These are phyloP conservation scores for Davidsoniella australis DNA, from an alignment of 2,329 filamentous ascomycete species.

Conservation along the genomic window DNA sequence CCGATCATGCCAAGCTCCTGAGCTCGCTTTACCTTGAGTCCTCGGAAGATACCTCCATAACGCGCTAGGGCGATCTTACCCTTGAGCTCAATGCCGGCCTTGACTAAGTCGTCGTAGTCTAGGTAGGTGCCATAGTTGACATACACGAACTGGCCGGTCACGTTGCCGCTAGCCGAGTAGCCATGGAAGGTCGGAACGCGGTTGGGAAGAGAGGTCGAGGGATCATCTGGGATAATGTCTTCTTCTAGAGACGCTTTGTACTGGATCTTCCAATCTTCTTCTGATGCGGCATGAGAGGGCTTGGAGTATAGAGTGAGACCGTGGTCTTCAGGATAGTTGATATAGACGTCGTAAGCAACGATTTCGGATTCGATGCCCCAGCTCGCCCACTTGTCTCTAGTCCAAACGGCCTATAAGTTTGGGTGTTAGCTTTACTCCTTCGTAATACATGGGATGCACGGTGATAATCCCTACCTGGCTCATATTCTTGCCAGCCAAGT, in stretches of 20 bases:
- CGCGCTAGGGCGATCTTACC: slow-evolving; percentile 79
- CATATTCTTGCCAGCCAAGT: slow-evolving; percentile 61
- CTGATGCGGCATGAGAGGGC: slow-evolving; percentile 19
- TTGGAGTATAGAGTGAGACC: slow-evolving; percentile 48
- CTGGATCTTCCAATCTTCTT: slow-evolving; percentile 38
- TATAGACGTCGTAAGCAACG: slow-evolving; percentile 55
- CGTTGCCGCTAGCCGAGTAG: slow-evolving; percentile 83
- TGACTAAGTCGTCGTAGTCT: slow-evolving; percentile 68
- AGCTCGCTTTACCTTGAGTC: slow-evolving; percentile 81
- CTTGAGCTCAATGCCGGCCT: slow-evolving; percentile 55
- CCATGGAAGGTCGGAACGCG: slow-evolving; percentile 85
- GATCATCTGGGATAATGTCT: slow-evolving; percentile 68
- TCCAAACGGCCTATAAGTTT: slow-evolving; percentile 46
- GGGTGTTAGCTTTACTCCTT: slow-evolving; percentile 6
- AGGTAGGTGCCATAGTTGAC: slow-evolving; percentile 80
- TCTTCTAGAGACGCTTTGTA: slow-evolving; percentile 72
- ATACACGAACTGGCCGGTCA: slow-evolving; percentile 72
- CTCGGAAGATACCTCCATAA: slow-evolving; percentile 76
- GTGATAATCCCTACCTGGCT: slow-evolving; percentile 35
- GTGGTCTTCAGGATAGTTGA: slow-evolving; percentile 62
- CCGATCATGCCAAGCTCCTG: slow-evolving; percentile 82
- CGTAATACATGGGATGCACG: neutral
- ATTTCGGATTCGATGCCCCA: slow-evolving; percentile 51
- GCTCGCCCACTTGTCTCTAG: slow-evolving; percentile 52
- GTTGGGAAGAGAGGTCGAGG: slow-evolving; percentile 53